Base-by-base conservation (phyloP, 306 rosid species). In the Vigna trinervia region DNA sequence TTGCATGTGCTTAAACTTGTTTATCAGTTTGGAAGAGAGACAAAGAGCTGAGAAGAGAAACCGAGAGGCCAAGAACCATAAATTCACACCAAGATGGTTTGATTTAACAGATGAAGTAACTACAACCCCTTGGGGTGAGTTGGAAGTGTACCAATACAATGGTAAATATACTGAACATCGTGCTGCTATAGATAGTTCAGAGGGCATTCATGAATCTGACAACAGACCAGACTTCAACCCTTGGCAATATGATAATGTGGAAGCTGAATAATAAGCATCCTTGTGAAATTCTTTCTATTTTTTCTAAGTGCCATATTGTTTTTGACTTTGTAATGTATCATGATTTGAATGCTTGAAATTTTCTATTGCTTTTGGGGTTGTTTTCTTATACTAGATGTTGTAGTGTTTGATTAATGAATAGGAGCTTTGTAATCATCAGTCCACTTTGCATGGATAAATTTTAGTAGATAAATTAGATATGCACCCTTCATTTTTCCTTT, bases 81-180 rank as follows among this genome's bases (percentile, higher is more conserved):
- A 84, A 79, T 92, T 88, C 72, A 75, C 72, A 58, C 84, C 97
- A 19, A 90, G 81, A 75, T 92, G 97, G 97, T 92, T 92, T 84
- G 93, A 90, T 74, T 68, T 72, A 28, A 88, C 97, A 54, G 84
- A 82, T 8, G 97, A 92, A 81, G 76, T 92, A 56, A 36, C 70
- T 64, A 75, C 94, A 9, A 91, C 97, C 12, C 93, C 92, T 14
- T 91, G 97, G 97, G 97, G 93, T 48, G 91, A 89, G 63, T 54
- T 91, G 90, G 91, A 91, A 84, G 86, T 91, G 50, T 91, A 91
- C 82, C 77, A 81, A 20, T 90, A 88, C 84, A 92, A 90, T 17
- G 91, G 97, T 19, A 92, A 90, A 75, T 92, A 92, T 53, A 38
- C 87, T 0, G 65, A 82, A 6, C 91, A 92, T 69, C 90, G 93